Conservation (phyloP, 345 rosid species). For the Pistacia integerrima region DNA sequence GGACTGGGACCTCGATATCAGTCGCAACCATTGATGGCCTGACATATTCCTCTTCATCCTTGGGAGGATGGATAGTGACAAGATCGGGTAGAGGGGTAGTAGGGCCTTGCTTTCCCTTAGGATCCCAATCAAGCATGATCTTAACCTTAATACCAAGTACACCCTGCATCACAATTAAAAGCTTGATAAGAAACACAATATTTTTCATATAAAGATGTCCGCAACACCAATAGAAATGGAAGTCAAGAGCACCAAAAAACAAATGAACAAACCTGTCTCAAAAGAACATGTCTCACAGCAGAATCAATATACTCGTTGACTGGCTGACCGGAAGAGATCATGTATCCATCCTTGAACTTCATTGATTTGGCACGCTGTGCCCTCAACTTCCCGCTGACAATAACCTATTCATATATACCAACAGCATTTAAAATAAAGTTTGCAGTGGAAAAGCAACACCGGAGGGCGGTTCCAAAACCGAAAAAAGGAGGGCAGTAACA, state of each 20-base stretch:
- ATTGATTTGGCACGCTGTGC: constrained; percentile 92
- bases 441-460: background rate
- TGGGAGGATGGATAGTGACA: constrained; percentile 76
- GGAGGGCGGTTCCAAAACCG: background rate
- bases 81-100: constrained; percentile 77
- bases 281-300: constrained; percentile 85
- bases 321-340: constrained; percentile 95
- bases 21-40: constrained; percentile 24
- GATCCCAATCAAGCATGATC: constrained; percentile 92
- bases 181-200: background rate
- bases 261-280: constrained; percentile 67
- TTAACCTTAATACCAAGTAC: constrained; percentile 89
- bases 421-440: background rate
- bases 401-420: constrained; percentile 48
- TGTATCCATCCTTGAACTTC: constrained; percentile 96
- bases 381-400: constrained; percentile 89
- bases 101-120: constrained; percentile 80
- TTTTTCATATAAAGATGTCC: background rate
- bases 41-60: constrained; percentile 57
- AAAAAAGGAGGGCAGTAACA: background rate
- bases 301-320: constrained; percentile 86
- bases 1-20: constrained; percentile 38
- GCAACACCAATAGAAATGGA: background rate
- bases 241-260: background rate
- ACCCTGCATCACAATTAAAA: constrained; percentile 46